Base-by-base conservation (phyloP, 2,329 filamentous ascomycete genomes). In the Mycosphaerella sp. region DNA sequence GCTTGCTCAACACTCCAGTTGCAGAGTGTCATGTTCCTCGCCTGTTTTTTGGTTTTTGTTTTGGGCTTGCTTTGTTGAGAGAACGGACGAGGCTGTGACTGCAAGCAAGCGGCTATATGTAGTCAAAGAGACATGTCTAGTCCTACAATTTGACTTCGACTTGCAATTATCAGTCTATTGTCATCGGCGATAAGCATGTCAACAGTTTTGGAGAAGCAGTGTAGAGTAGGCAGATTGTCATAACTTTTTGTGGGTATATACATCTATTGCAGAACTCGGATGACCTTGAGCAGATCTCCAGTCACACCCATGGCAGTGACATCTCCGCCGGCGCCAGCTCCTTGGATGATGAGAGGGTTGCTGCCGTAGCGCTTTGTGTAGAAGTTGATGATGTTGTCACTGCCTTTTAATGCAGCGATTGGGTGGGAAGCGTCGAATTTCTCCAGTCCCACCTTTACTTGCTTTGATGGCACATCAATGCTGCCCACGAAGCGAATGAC, bases 311-410 rank as follows among this genome's bases (percentile, higher is more conserved):
- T 97, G 25, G 93, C 93, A 30, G 93, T 98, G 47, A 97, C 89
- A 40, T 96, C 90, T 58, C 87, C 90, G 62, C 93, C 93, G 21
- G 93, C 93, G 55, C 74, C 93, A 32, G 89, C 89, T 53, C 93
- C 93, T 74, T 97, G 91, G 57, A 98, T 82, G 66, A 96, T 95
- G 57, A 98, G 76, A 39, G 93, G 90, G 71, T 91, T 94, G 67
- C 77, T 79, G 52, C 89, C 89, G 67, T 98, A 98, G 64, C 93
- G 80, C 77, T 94, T 86, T 5, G 93, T 98, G 73, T 96, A 95
- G 77, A 98, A 96, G 76, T 85, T 95, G 68, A 98, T 95, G 68
- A 98, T 95, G 75, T 98, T 98, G 69, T 97, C 93, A 70, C 90
- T 97, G 32, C 93, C 93, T 79, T 95, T 95, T 52, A 98, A 78